Evolutionary conservation across 805 yeast genomes (phyloP), one percentile per base, ranked within the genome.

Genomic region (Monosporozyma unispora): DNA sequence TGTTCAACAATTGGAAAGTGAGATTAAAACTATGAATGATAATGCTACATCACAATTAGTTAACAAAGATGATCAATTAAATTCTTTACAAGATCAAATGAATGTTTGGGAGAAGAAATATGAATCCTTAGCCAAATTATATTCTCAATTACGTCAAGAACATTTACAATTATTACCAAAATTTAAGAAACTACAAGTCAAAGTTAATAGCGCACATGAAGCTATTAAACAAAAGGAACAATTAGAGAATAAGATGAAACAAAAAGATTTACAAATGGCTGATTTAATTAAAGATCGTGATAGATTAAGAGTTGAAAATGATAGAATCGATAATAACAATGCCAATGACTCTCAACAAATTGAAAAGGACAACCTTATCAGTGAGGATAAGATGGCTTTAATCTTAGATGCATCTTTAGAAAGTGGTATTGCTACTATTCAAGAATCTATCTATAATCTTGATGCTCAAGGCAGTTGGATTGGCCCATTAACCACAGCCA

Each of bases 61-160:
- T 2, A 75, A 89, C 4, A 87, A 85, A 58, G 88, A 86, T 56
- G 93, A 87, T 53, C 82, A 83, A 58, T 69, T 86, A 44, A 74
- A 67, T 48, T 73, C 76, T 48, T 64, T 87, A 44, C 88, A 84
- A 59, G 90, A 86, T 48, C 96, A 89, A 66, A 75, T 85, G 40
- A 71, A 66, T 25, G 76, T 78, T 52, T 90, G 96, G 96, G 80
- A 86, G 53, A 79, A 78, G 48, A 90, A 90, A 70, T 90, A 90
- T 67, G 96, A 89, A 61, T 77, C 93, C 0, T 74, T 90, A 54
- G 96, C 96, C 5, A 87, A 87, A 60, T 73, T 90, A 55, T 90
- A 90, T 66, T 82, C 95, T 1, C 96, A 89, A 68, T 73, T 90
- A 57, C 83, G 97, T 62, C 95, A 87, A 67, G 97, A 90, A 67